Evolutionary conservation across 2,329 filamentous ascomycete genomes (phyloP), one percentile per base, ranked within the genome.

Genomic region (Exophiala lecanii-corni): DNA sequence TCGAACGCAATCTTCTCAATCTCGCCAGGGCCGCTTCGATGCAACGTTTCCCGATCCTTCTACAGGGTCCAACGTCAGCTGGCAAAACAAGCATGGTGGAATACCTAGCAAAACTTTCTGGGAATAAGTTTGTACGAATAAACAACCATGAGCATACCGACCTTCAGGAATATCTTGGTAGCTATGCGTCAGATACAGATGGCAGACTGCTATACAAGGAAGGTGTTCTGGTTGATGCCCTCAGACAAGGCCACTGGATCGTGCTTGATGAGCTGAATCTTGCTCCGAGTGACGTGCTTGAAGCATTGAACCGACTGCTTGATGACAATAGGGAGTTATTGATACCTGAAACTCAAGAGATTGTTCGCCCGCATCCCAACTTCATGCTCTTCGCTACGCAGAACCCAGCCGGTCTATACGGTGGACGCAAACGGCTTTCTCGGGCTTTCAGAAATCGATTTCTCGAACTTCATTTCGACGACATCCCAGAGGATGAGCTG

Each of bases 71-170:
- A 9, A 99, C 92, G 0, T 98, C 94, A 4, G 86, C 91, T 9
- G 92, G 92, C 52, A 99, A 99, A 67, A 99, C 92, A 0, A 97
- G 91, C 65, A 98, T 99, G 92, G 94, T 98, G 31, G 91, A 97
- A 65, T 96, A 95, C 61, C 75, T 99, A 26, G 91, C 94, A n/a
- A 92, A 94, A 59, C 84, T 86, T 42, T 97, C 89, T 20, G 92
- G 94, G 3, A 95, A 99, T 62, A 92, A 86, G 59, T 98, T 97
- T 60, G 89, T 98, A 32, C 81, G 92, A 47, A 98, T 99, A 72
- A 99, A 99, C 68, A 99, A 99, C 56, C 92, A 99, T 65, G 94
- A 99, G 61, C 92, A 98, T 59, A 98, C 92, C 0, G 92, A 99
- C 63, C 71, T 99, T 26, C 92, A 98, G 64, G 94, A 99, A 61